Evolutionary conservation across 2,329 filamentous ascomycete species (phyloP), one percentile per base, ranked within the genome.

Genomic region (Karstenula rhodostoma): DNA sequence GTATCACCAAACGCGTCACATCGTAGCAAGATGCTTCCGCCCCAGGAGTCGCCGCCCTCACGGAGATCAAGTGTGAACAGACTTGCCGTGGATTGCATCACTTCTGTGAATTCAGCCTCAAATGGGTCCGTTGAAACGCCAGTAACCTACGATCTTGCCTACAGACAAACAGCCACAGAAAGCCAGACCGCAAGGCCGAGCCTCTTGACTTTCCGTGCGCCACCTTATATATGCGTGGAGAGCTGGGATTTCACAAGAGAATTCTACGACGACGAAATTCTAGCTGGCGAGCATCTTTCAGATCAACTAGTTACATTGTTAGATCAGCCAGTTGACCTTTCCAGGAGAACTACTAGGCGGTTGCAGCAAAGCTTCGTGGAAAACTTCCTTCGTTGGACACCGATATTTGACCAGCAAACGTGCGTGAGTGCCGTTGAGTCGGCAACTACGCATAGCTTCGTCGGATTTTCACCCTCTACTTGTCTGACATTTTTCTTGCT

Each of bases 201-300:
- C 53, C 50, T 72, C 12, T 53, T 66, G 7, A 67, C 63, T 25
- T 72, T 72, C 37, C 62, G 62, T 22, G 63, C 65, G 29, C 67
- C 70, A 37, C 43, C 62, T 1, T 73, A 69, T 44, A 65, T 72
- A 4, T 60, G 68, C 37, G 66, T 70, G 32, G 69, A 72, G 27
- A 67, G 64, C 56, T 73, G 70, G 71, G 71, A 73, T 48, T 71
- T 73, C 56, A 70, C 69, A 5, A 65, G 62, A 19, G 65, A 67
- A 13, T 73, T 73, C 47, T 73, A 72, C 51, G 69, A 73, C 44
- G 68, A 73, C 44, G 69, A 73, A 55, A 65, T 73, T 19, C 27
- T 63, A 23, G 67, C 67, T 6, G 71, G 68, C 10, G 70, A 73
- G 25, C 60, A 65, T 29, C 58, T 73, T n/a, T 65, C 60, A 35